Base-by-base conservation (phyloP, 192 early-diverging fungal genomes). In the Coemansia sp. region DNA sequence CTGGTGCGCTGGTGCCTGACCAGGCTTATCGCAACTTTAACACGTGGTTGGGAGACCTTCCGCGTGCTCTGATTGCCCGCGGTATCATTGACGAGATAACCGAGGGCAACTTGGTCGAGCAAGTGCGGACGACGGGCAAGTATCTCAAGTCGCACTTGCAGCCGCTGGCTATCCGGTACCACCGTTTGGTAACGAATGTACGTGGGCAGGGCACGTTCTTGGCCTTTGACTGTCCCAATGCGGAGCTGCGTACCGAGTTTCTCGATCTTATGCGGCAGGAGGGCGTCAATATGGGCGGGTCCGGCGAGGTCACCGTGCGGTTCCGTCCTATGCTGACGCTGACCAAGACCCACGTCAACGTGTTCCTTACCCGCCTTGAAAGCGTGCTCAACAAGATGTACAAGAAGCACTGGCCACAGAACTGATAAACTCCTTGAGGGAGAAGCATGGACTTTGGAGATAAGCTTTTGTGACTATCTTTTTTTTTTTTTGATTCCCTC, bases 31-130 rank as follows among this genome's bases (percentile, higher is more conserved):
- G 88, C 58, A 80, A 85, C 56, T 89, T 87, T 39, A 89, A 89
- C 58, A 89, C 88, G 9, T 89, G 88, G 88, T 60, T 89, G 76
- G 88, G 88, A 11, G 88, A 89, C 57, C 84, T 83, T 1, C 75
- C 86, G 14, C 77, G 88, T 17, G 83, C 85, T 2, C 46, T 87
- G 26, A 69, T 87, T 40, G 81, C 86, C 16, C 76, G 73, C 30
- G 80, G 82, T 5, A 84, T 89, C 36, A 57, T 88, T 5, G 40
- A 74, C n/a, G 85, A 86, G 55, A 77, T 89, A 16, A 38, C 79
- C 30, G 61, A 61, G n/a, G 73, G 83, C 14, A 54, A 79, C 18
- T 62, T 89, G 20, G 51, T 84, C 9, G 51, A 71, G 47, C 81
- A 84, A 51, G 80, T 80, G 11, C 54, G 56, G 11, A 56, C 68